Evolutionary conservation across 1,284 basidiomycete species (phyloP).

Genomic region (Cutaneotrichosporon cyanovorans): DNA sequence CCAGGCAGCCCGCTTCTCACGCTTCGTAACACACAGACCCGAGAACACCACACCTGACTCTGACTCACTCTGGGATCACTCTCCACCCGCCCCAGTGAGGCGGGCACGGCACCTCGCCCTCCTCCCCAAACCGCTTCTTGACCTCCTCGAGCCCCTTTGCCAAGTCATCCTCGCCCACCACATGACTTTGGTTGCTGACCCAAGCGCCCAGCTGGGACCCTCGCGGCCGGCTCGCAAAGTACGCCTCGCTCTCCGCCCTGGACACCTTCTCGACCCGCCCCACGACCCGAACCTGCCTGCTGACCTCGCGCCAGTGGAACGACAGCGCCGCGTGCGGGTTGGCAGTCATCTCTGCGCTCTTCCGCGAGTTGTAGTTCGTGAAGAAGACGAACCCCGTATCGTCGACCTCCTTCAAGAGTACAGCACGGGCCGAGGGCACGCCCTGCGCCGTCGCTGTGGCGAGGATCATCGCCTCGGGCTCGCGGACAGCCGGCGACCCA

Average conservation of each 20-base stretch:
- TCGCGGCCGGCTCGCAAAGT: constrained; percentile 75
- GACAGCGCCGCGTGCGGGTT: constrained; percentile 75
- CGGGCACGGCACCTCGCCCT: constrained; percentile 69
- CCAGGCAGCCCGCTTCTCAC: too few species aligned
- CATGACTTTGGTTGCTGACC: constrained; percentile 78
- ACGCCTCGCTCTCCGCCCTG: constrained; percentile 65
- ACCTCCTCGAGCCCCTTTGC: constrained; percentile 56
- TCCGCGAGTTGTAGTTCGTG: constrained; percentile 92
- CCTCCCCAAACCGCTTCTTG: constrained; percentile 58
- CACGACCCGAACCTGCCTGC: constrained; percentile 73
- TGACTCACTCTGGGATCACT: constrained; percentile 78
- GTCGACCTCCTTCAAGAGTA: constrained; percentile 87
- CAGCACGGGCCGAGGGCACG: constrained; percentile 78
- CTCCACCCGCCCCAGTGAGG: constrained; percentile 97
- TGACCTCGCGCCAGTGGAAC: constrained; percentile 87
- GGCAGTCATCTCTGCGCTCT: constrained; percentile 67
- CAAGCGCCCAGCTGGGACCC: constrained; percentile 84
- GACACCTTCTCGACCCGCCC: constrained; percentile 73
- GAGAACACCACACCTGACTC: too few species aligned
- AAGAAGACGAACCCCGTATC: constrained; percentile 83
- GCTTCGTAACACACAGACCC: too few species aligned
- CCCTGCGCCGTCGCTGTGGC: constrained; percentile 66
- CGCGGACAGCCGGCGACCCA: constrained; percentile 43
- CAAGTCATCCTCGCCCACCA: constrained; percentile 65
- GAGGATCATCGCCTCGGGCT: constrained; percentile 82